Percentiles rank a stretch among this genome's conserved stretches.
Conservation (phyloP, 2,329 filamentous ascomycete genomes). For the Claviceps sp. region DNA sequence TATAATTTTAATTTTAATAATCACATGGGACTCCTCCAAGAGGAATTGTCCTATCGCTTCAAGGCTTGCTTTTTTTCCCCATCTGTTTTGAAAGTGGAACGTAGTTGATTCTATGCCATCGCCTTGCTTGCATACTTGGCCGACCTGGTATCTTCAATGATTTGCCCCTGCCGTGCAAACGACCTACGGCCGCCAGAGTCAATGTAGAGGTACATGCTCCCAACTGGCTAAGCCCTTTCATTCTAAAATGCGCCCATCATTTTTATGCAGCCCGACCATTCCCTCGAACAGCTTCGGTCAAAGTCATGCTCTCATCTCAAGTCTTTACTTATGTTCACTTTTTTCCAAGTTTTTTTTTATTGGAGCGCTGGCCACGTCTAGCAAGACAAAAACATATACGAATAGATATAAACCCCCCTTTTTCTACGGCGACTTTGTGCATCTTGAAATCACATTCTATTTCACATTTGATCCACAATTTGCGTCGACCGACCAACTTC, state of each 20-base stretch:
- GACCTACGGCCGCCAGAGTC: background rate
- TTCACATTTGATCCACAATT: background rate
- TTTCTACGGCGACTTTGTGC: background rate
- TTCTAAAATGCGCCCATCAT: background rate
- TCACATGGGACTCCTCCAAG: no score
- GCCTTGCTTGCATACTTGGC: no score
- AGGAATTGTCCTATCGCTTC: no score
- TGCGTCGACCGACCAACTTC: background rate
- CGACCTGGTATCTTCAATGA: no score
- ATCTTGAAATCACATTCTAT: background rate
- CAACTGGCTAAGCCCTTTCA: background rate
- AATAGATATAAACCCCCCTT: background rate
- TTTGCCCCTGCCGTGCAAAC: background rate
- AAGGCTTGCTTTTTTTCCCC: no score
- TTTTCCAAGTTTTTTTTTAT: background rate
- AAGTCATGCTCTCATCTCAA: no score
- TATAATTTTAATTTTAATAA: background rate
- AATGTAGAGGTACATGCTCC: background rate
- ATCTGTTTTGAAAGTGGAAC: no score
- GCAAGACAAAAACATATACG: background rate
- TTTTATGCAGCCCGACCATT: background rate
- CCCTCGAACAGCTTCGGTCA: background rate
- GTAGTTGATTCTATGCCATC: no score
- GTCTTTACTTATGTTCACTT: background rate
- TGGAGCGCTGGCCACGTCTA: slow-evolving; percentile 1